These are phyloP conservation scores for Coemansia sp. DNA, from an alignment of 192 early-diverging fungal genomes.

Conservation along the genomic window DNA sequence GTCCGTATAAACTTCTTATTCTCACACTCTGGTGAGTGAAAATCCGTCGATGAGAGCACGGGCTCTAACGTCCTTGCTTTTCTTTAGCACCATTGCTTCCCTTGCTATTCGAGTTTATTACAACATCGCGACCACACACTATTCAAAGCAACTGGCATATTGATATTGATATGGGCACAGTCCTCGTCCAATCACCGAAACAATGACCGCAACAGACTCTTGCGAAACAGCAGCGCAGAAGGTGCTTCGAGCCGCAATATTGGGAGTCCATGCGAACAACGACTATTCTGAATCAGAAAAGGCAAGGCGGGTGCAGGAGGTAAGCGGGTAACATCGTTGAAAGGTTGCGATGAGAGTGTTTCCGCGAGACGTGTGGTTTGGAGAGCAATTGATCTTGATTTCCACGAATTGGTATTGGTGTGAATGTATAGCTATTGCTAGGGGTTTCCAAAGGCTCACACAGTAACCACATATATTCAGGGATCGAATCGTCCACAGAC, in stretches of 20 bases:
- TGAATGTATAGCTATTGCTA: slow-evolving; percentile 10
- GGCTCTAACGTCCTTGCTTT: not conserved
- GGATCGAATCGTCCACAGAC: not conserved
- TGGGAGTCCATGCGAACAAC: slow-evolving; percentile 16
- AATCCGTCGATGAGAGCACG: not conserved
- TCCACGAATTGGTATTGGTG: too few relatives aligned
- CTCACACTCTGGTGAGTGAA: not conserved
- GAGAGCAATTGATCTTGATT: not conserved
- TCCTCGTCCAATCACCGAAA: not conserved
- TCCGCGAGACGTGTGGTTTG: too few relatives aligned
- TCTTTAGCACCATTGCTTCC: not conserved
- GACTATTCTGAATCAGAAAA: slow-evolving; percentile 15
- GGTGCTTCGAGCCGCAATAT: slow-evolving; percentile 19
- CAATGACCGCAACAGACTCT: slow-evolving; percentile 10
- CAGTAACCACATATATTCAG: not conserved
- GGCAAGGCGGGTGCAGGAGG: slow-evolving; percentile 23
- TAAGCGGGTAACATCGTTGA: not conserved
- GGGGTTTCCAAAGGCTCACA: not conserved
- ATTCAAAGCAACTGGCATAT: not conserved
- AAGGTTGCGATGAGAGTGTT: too few relatives aligned
- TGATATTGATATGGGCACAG: not conserved
- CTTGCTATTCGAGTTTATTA: not conserved
- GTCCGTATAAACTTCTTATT: not conserved
- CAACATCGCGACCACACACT: not conserved
- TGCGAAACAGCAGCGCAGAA: slow-evolving; percentile 8